phyloP scores from a whole-genome alignment of 1,139 yeast species.

The Yamadazyma epiphylla region DNA sequence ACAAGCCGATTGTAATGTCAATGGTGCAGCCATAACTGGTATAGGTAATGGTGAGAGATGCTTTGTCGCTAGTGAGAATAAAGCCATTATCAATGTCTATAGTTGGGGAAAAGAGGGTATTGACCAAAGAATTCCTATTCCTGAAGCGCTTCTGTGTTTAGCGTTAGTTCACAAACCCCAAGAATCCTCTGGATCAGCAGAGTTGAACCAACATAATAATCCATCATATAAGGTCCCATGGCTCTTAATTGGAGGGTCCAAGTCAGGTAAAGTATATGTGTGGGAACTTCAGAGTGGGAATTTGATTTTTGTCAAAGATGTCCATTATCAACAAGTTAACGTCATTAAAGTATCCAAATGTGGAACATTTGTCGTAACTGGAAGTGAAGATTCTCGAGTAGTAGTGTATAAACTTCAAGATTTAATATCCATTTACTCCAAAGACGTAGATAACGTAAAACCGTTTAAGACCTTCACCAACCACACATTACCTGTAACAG shows the following conservation, averaged over 20 bases:
- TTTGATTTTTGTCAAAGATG: conserved; percentile 67
- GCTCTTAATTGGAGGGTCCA: conserved; percentile 70
- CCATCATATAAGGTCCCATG: conserved; percentile 53
- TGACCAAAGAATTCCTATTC: conserved; percentile 80
- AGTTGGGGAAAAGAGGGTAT: conserved; percentile 75
- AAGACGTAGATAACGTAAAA: conserved; percentile 22
- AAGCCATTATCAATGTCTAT: conserved; percentile 74
- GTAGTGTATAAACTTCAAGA: conserved; percentile 72
- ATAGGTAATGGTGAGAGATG: conserved; percentile 43
- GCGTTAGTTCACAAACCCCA: conserved; percentile 21
- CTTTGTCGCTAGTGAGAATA: conserved; percentile 61
- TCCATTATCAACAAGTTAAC: conserved; percentile 79
- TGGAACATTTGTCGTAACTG: conserved; percentile 67
- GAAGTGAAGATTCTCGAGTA: conserved; percentile 80
- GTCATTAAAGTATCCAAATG: conserved; percentile 57
- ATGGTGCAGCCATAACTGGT: conserved; percentile 47
- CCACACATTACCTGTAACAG: conserved; percentile 75
- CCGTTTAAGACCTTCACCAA: conserved; percentile 59
- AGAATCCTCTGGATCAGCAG: not conserved
- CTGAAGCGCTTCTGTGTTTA: conserved; percentile 69
- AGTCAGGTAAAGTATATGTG: conserved; percentile 68
- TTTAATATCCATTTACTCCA: conserved; percentile 38
- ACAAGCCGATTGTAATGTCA: conserved; percentile 46
- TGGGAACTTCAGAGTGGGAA: conserved; percentile 89
- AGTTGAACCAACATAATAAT: conserved; percentile 4